Percentiles rank a stretch among this genome's conserved stretches.
Evolutionary conservation across 169 alveolate species (phyloP).

Genomic region (Eimeria zaria): DNA sequence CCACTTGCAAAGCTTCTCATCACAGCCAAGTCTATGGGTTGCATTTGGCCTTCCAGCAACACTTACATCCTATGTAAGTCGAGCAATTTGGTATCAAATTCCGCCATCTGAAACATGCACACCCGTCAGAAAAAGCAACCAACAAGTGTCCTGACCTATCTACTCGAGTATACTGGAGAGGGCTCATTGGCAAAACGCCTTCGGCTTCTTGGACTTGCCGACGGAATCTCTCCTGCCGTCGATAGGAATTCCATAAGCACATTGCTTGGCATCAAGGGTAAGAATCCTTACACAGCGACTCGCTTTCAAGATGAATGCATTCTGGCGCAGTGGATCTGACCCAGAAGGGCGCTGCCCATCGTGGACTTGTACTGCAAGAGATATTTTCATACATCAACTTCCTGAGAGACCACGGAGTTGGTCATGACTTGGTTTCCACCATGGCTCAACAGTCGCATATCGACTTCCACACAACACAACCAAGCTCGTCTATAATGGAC

Average conservation of each 20-base stretch:
- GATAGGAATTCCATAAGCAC: conserved; percentile 78
- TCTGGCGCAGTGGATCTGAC: conserved; percentile 78
- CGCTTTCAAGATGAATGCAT: neutral
- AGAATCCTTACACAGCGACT: neutral
- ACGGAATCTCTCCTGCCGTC: conserved; percentile 73
- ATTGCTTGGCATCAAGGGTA: conserved; percentile 80
- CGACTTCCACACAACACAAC: conserved; percentile 83
- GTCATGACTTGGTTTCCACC: conserved; percentile 54
- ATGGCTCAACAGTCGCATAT: conserved; percentile 79
- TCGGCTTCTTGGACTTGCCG: conserved; percentile 80
- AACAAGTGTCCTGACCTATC: conserved; percentile 77
- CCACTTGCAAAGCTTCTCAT: conserved; percentile 83
- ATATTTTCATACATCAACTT: conserved; percentile 76
- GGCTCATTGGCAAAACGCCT: conserved; percentile 83
- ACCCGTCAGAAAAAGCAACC: conserved; percentile 81
- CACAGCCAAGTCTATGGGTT: conserved; percentile 84
- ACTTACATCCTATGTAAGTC: conserved; percentile 77
- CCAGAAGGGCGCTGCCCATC: conserved; percentile 68
- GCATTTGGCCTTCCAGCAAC: conserved; percentile 84
- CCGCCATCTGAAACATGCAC: neutral
- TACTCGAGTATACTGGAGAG: conserved; percentile 84
- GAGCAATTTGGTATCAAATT: neutral
- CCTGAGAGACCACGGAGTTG: conserved; percentile 79
- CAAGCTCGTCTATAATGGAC: conserved; percentile 72
- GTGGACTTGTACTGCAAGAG: conserved; percentile 81